A percentile compares a stretch with the other conserved stretches of the same genome.
Evolutionary conservation across 1,284 basidiomycete genomes (phyloP).

Genomic region (Mycosarcoma mackinlayi): DNA sequence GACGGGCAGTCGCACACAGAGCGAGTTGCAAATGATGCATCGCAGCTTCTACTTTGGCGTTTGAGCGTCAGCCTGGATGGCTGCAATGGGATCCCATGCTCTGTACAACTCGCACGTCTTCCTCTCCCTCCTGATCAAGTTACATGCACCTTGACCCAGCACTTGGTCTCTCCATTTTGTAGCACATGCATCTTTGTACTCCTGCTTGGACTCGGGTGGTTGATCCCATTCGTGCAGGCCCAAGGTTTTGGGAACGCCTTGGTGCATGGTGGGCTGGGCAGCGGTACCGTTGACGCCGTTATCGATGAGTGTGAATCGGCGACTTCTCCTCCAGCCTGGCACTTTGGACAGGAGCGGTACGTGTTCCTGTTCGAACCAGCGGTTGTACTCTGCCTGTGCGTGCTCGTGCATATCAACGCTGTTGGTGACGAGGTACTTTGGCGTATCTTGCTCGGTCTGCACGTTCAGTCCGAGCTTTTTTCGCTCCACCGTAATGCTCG

Average conservation of each 20-base stretch:
- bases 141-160: slow-evolving; percentile 10
- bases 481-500: neutral
- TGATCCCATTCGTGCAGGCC: slow-evolving; percentile 37
- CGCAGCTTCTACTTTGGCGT: neutral
- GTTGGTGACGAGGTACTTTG: slow-evolving; percentile 42
- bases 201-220: slow-evolving; percentile 20
- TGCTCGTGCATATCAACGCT: slow-evolving; percentile 33
- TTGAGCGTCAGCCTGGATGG: slow-evolving; percentile 7
- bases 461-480: slow-evolving; percentile 17
- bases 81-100: slow-evolving; percentile 55
- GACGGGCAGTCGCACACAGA: no score
- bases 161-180: slow-evolving; percentile 48
- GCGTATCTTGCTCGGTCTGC: slow-evolving; percentile 15
- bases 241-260: slow-evolving; percentile 34
- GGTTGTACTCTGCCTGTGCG: slow-evolving; percentile 30
- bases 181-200: slow-evolving; percentile 38
- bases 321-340: slow-evolving; percentile 55
- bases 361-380: slow-evolving; percentile 58
- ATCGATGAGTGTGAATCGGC: slow-evolving; percentile 58
- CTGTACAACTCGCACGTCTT: slow-evolving; percentile 50
- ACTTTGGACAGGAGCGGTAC: slow-evolving; percentile 45
- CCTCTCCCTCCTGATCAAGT: slow-evolving; percentile 47
- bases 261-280: slow-evolving; percentile 20
- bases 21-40: no score
- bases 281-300: slow-evolving; percentile 26